These are phyloP conservation scores for Debaryomycetaceae sp. DNA, from an alignment of 1,139 yeast genomes.

Conservation along the genomic window DNA sequence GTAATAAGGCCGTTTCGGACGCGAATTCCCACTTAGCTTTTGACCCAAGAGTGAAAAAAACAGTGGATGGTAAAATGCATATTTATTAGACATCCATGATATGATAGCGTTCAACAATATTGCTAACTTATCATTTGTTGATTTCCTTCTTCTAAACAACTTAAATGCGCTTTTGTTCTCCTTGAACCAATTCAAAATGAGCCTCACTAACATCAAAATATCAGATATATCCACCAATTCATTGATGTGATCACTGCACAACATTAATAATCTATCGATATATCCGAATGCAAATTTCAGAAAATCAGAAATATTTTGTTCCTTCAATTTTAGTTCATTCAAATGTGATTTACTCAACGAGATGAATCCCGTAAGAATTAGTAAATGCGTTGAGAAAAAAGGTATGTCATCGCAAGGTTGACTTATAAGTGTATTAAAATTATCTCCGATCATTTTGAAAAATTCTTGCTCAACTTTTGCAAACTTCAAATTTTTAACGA, in stretches of 20 bases:
- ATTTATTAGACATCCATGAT: no score
- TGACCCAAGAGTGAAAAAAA: slow-evolving; percentile 6
- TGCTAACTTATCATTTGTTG: slow-evolving; percentile 28
- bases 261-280: slow-evolving; percentile 32
- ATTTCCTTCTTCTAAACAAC: slow-evolving; percentile 30
- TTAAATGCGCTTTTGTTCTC: slow-evolving; percentile 41
- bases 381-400: slow-evolving; percentile 18
- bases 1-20: slow-evolving; percentile 48
- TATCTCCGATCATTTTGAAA: slow-evolving; percentile 9
- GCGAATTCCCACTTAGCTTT: slow-evolving; percentile 9
- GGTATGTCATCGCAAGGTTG: background rate
- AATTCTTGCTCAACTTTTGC: slow-evolving; percentile 26
- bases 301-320: slow-evolving; percentile 12
- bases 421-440: background rate
- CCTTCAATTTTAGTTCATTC: background rate
- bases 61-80: background rate
- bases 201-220: slow-evolving; percentile 33
- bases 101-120: slow-evolving; percentile 11
- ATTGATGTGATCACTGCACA: background rate
- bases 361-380: slow-evolving; percentile 11
- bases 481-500: slow-evolving; percentile 22
- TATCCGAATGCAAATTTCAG: slow-evolving; percentile 24
- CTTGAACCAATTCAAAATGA: slow-evolving; percentile 54
- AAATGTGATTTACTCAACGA: background rate
- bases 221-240: background rate